Conservation (phyloP, 805 yeast species). For the Wickerhamiella azymoides region DNA sequence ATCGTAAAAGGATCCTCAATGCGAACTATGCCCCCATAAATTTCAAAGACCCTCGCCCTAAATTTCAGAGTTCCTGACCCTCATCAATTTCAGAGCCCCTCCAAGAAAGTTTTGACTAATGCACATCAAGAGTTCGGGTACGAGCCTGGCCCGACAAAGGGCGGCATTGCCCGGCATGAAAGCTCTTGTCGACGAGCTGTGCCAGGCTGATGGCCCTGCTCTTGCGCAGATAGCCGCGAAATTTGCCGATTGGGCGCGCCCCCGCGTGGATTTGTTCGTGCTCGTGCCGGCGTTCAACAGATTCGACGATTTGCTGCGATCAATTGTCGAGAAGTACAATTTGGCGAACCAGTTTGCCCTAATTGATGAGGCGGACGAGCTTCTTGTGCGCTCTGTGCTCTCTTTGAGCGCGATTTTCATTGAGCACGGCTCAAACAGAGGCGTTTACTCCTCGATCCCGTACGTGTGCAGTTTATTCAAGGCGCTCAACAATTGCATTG, state of each 20-base stretch:
- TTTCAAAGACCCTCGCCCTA: too few relatives aligned
- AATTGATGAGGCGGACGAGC: conserved; percentile 36
- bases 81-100: too few relatives aligned
- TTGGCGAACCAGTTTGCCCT: conserved; percentile 41
- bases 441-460: conserved; percentile 53
- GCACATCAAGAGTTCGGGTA: conserved; percentile 8
- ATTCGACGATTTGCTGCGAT: conserved; percentile 47
- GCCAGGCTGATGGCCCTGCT: not conserved
- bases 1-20: too few relatives aligned
- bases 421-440: conserved; percentile 54
- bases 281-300: conserved; percentile 69
- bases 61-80: too few relatives aligned
- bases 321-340: conserved; percentile 27
- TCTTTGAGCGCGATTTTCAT: conserved; percentile 49
- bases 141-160: conserved; percentile 4
- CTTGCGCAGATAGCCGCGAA: conserved; percentile 26
- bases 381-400: conserved; percentile 37
- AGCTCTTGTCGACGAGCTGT: not conserved
- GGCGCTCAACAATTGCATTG: conserved; percentile 45
- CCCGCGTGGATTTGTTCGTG: conserved; percentile 53
- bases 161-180: conserved; percentile 6
- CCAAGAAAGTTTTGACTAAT: not conserved
- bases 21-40: too few relatives aligned
- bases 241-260: conserved; percentile 37
- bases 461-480: conserved; percentile 44